These are phyloP conservation scores for Bondarzewia mesenterica DNA, from an alignment of 1,284 basidiomycete genomes.

Conservation along the genomic window DNA sequence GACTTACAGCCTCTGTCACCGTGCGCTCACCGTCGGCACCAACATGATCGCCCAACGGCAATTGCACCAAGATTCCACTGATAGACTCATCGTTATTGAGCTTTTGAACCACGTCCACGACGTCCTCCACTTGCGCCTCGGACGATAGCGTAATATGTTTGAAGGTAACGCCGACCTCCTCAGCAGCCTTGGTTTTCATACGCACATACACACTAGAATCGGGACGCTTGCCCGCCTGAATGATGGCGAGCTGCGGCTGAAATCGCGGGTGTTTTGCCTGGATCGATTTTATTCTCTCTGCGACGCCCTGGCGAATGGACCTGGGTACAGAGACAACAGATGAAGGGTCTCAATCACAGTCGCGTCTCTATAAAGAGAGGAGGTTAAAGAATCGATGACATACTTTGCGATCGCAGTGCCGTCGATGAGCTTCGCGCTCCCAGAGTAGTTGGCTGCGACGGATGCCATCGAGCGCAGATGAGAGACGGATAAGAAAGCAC, in stretches of 20 bases:
- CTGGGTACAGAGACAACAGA: conserved; percentile 38
- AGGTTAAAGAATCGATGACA: conserved; percentile 17
- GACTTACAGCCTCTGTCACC: conserved; percentile 92
- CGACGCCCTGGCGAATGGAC: conserved; percentile 71
- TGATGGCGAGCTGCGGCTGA: conserved; percentile 84
- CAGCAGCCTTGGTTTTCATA: conserved; percentile 96
- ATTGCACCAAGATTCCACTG: conserved; percentile 92
- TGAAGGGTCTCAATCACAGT: conserved; percentile 5
- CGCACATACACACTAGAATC: conserved; percentile 93
- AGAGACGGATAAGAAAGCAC: conserved; percentile 4
- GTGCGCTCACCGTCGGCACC: conserved; percentile 79
- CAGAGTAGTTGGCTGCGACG: conserved; percentile 15
- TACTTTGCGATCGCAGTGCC: conserved; percentile 87
- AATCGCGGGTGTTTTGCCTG: conserved; percentile 73
- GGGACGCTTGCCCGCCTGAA: conserved; percentile 88
- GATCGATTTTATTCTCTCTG: conserved; percentile 53
- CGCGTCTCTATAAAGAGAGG: too few relatives aligned
- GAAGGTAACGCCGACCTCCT: conserved; percentile 90
- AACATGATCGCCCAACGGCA: conserved; percentile 90
- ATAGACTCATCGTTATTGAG: conserved; percentile 83
- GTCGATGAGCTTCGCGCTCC: conserved; percentile 64
- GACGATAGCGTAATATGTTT: conserved; percentile 75
- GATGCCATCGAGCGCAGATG: conserved; percentile 43
- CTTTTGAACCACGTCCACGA: conserved; percentile 72
- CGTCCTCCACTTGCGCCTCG: conserved; percentile 66